Conservation (phyloP, 1,139 yeast species). For the Spathaspora jeffriesii region DNA sequence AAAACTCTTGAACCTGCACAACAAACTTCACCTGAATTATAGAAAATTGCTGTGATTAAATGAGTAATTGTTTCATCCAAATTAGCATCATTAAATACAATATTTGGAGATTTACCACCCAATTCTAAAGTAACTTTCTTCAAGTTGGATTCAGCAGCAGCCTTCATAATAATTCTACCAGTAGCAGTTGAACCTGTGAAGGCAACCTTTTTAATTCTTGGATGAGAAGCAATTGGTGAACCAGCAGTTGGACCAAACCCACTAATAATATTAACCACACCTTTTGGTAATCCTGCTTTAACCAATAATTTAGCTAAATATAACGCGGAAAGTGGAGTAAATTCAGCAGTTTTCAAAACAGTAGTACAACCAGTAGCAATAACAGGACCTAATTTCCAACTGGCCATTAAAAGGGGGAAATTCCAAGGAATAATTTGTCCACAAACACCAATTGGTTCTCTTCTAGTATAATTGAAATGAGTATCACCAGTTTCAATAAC, state of each 20-base stretch:
- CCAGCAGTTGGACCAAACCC: slow-evolving; percentile 84
- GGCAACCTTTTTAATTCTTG: slow-evolving; percentile 73
- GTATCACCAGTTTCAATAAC: slow-evolving; percentile 62
- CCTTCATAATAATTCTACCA: slow-evolving; percentile 74
- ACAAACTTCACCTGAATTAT: slow-evolving; percentile 88
- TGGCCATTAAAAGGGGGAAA: slow-evolving; percentile 81
- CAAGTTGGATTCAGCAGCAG: slow-evolving; percentile 67
- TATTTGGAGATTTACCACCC: slow-evolving; percentile 87
- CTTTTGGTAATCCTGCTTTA: slow-evolving; percentile 79
- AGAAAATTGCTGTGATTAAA: slow-evolving; percentile 56
- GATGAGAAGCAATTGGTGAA: slow-evolving; percentile 69
- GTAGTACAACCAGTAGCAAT: slow-evolving; percentile 80
- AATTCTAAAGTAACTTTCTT: slow-evolving; percentile 83
- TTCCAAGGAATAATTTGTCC: slow-evolving; percentile 90
- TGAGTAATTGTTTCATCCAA: slow-evolving; percentile 61
- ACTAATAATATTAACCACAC: slow-evolving; percentile 74
- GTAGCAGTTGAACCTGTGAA: slow-evolving; percentile 87
- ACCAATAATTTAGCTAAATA: slow-evolving; percentile 58
- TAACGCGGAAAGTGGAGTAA: slow-evolving; percentile 81
- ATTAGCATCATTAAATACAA: slow-evolving; percentile 75
- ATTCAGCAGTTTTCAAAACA: slow-evolving; percentile 80
- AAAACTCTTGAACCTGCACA: slow-evolving; percentile 85
- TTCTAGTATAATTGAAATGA: slow-evolving; percentile 59
- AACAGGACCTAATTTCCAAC: slow-evolving; percentile 89
- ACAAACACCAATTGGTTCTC: slow-evolving; percentile 78